phyloP scores from a whole-genome alignment of 108 stramenopile genomes.

The Discostella stelligeroides region DNA sequence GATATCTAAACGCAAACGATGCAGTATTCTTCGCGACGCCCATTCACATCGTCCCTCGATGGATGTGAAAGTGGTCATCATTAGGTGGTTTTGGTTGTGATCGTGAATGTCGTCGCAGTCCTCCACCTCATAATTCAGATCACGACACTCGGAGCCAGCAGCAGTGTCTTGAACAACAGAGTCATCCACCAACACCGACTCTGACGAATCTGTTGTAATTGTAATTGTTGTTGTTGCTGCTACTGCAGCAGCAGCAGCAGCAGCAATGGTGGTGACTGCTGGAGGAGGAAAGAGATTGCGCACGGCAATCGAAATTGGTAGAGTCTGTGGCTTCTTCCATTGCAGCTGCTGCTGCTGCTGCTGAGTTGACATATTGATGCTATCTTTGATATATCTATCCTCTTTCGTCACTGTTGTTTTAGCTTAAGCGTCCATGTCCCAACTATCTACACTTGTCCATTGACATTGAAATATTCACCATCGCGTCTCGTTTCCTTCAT shows the following conservation, averaged over 20 bases:
- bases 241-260: too few species aligned
- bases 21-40: slow-evolving; percentile 9
- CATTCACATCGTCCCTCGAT: slow-evolving; percentile 19
- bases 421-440: too few species aligned
- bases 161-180: neutral
- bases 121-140: too few species aligned
- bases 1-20: slow-evolving; percentile 26
- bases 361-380: too few species aligned
- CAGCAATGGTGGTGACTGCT: neutral
- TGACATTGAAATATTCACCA: too few species aligned
- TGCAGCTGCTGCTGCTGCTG: neutral
- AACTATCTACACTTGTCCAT: too few species aligned
- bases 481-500: too few species aligned
- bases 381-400: too few species aligned
- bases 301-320: neutral
- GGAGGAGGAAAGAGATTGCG: slow-evolving; percentile 6
- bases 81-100: neutral
- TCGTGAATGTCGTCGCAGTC: too few species aligned
- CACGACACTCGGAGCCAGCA: too few species aligned
- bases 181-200: neutral
- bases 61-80: neutral
- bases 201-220: neutral
- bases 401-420: too few species aligned
- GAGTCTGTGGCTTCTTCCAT: neutral
- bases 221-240: neutral